Base-by-base conservation (phyloP, 2,329 filamentous ascomycete genomes). In the Xylaria sp. region DNA sequence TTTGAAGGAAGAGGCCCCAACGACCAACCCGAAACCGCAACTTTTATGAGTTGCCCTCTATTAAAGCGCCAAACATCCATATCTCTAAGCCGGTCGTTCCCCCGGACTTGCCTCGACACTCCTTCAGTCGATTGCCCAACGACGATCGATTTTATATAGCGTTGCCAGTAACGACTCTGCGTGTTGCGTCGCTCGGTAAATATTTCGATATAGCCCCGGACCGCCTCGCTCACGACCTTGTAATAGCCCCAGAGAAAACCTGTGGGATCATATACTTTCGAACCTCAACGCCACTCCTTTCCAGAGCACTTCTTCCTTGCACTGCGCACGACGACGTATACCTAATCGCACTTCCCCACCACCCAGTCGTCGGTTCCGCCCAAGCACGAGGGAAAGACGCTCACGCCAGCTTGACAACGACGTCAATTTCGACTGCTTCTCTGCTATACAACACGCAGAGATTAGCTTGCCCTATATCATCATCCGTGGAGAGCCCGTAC, bases 401-500 rank as follows among this genome's bases (percentile, higher is more conserved):
- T 66, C 58, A 63, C 68, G 58, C 69, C 65, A 70, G 70, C 66
- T 74, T 70, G 74, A 76, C 72, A 72, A 46, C 72, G 61, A 63
- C 74, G 72, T 75, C 74, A 68, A 64, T 70, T 61, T 73, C 73
- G 46, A 66, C 72, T 63, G 70, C 69, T 72, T 74, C 68, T 69
- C 72, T 70, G 72, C 63, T 69, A 72, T 62, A 61, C 56, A 55
- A 52, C 60, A 57, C 57, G 71, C 66, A 67, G 71, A 72, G 69
- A 68, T 64, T 59, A 63, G 70, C 66, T 74, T 72, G 69, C 74
- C 75, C 73, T 71, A 63, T 73, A 75, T 63, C 73, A 73, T 73
- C 76, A 75, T 75, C 75, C 74, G 72, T 72, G 71, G 73, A 75
- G 74, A 75, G 72, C 66, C 67, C 63, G 65, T 77, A 77, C 66